Conservation (phyloP, 2,329 filamentous ascomycete species). For the Apiospora phragmitis region DNA sequence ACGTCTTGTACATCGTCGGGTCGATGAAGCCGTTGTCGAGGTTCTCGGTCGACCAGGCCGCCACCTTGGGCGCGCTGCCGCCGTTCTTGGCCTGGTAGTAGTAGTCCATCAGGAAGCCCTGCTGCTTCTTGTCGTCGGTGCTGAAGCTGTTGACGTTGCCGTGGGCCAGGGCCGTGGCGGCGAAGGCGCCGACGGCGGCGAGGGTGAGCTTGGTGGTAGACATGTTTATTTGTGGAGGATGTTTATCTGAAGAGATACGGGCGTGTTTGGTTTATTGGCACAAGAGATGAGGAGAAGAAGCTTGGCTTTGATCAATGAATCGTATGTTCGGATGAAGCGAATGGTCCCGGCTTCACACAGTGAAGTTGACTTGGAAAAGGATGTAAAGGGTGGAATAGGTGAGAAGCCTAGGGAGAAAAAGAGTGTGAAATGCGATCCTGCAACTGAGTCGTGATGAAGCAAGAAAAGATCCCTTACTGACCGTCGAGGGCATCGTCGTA, state of each 20-base stretch:
- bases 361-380: conserved; percentile 15
- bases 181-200: conserved; percentile 26
- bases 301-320: neutral
- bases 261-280: too few relatives aligned
- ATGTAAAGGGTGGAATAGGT: conserved; percentile 10
- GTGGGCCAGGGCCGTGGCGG: conserved; percentile 33
- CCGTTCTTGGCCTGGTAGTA: conserved; percentile 34
- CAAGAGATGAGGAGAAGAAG: neutral
- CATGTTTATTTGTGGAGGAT: conserved; percentile 1
- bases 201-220: conserved; percentile 22
- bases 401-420: neutral
- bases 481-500: neutral
- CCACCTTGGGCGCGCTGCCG: conserved; percentile 22
- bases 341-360: conserved; percentile 17
- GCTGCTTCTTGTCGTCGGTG: conserved; percentile 40
- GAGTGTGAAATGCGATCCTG: neutral
- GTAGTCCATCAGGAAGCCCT: conserved; percentile 32
- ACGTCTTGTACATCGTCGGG: conserved; percentile 36
- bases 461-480: too few relatives aligned
- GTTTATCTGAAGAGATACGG: neutral
- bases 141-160: conserved; percentile 50
- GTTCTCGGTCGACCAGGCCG: conserved; percentile 34
- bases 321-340: conserved; percentile 3
- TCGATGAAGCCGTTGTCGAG: conserved; percentile 52
- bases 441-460: conserved; percentile 6